These are phyloP conservation scores for Phytophthora parvispora DNA, from an alignment of 352 stramenopile species.

Conservation along the genomic window DNA sequence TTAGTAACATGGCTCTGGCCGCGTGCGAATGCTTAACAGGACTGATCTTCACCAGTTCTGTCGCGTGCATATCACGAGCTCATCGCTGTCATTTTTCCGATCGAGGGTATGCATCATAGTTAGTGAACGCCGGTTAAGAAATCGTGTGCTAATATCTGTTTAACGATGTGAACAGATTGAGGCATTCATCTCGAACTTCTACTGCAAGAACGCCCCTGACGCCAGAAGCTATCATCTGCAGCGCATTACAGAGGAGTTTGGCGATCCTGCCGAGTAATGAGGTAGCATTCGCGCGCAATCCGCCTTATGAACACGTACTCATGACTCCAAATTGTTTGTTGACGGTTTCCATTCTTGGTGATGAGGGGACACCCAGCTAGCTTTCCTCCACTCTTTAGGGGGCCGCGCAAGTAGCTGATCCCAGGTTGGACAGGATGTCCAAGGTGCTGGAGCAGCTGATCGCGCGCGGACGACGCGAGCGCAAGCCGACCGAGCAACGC, in stretches of 20 bases:
- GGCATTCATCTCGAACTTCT: conserved; percentile 74
- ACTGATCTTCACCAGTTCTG: conserved; percentile 77
- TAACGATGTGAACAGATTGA: conserved; percentile 59
- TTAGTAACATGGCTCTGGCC: not conserved
- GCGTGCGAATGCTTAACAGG: conserved; percentile 34
- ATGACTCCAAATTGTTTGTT: conserved; percentile 16
- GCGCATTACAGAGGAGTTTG: conserved; percentile 74
- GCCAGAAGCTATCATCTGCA: conserved; percentile 68
- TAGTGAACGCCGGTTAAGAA: not conserved
- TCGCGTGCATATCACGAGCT: conserved; percentile 76
- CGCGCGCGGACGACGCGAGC: conserved; percentile 94
- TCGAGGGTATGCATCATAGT: conserved; percentile 51
- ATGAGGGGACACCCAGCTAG: conserved; percentile 24
- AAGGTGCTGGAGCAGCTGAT: conserved; percentile 98
- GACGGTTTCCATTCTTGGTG: conserved; percentile 31
- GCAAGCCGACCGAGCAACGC: conserved; percentile 95
- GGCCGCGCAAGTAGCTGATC: not conserved
- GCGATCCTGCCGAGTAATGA: conserved; percentile 21
- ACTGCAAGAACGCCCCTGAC: conserved; percentile 71
- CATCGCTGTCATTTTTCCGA: conserved; percentile 80
- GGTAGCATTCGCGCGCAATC: conserved; percentile 7
- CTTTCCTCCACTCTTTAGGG: conserved; percentile 12
- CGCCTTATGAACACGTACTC: conserved; percentile 19
- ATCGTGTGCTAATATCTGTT: not conserved
- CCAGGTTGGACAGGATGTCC: conserved; percentile 54